These are phyloP conservation scores for Paulownia fortunei DNA, from an alignment of 257 asterid species.

Conservation along the genomic window DNA sequence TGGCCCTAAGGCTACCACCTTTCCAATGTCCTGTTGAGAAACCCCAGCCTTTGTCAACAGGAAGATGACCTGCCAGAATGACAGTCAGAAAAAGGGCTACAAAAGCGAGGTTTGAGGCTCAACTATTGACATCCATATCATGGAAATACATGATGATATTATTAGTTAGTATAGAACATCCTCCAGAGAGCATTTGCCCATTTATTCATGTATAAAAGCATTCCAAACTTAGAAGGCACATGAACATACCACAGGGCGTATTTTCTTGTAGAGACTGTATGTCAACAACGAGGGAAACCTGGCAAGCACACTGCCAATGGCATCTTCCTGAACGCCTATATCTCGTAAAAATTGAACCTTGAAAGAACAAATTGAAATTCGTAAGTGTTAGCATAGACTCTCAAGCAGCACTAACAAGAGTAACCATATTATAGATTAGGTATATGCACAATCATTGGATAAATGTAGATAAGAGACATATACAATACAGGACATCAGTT, in stretches of 20 bases:
- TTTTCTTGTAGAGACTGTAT: constrained; percentile 89
- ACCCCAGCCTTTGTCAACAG: constrained; percentile 91
- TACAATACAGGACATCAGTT: background rate
- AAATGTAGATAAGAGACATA: background rate
- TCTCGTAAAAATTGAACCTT: constrained; percentile 92
- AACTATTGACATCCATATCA: background rate
- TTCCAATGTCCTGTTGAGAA: constrained; percentile 69
- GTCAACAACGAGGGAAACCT: constrained; percentile 85
- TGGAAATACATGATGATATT: background rate
- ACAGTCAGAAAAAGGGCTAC: background rate
- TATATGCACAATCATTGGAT: background rate
- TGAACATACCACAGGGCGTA: constrained; percentile 81
- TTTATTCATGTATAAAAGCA: background rate
- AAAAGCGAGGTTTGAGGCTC: background rate
- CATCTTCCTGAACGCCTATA: constrained; percentile 78
- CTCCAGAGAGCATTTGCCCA: background rate
- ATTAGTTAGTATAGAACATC: background rate
- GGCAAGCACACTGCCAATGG: constrained; percentile 68
- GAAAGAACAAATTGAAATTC: background rate
- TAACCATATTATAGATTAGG: background rate
- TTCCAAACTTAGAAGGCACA: background rate
- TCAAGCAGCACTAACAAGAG: background rate
- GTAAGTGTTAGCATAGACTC: constrained; percentile 4
- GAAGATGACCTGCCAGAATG: constrained; percentile 65
- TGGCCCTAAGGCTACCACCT: constrained; percentile 80